Percentiles rank a stretch among this genome's conserved stretches.
Conservation (phyloP, 2,329 filamentous ascomycete species). For the Kalmusia sp. region DNA sequence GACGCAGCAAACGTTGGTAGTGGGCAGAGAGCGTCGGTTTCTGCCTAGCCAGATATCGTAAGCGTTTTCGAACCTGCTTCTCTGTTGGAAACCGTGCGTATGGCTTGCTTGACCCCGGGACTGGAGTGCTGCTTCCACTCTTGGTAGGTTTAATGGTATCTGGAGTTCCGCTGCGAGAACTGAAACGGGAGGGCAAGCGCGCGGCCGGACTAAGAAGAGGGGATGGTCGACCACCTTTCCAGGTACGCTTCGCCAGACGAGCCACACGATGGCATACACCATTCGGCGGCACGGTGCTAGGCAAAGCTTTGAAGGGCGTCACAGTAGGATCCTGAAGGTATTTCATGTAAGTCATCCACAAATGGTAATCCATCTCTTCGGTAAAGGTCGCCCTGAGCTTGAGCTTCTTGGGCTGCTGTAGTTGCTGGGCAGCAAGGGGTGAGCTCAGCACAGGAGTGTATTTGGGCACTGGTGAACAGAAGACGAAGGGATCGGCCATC, state of each 20-base stretch:
- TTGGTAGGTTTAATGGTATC: slow-evolving; percentile 52
- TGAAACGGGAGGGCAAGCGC: slow-evolving; percentile 24
- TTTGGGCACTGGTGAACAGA: slow-evolving; percentile 45
- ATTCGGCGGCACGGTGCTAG: slow-evolving; percentile 67
- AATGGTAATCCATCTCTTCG: slow-evolving; percentile 69
- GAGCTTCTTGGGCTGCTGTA: slow-evolving; percentile 47
- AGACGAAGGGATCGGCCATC: slow-evolving; percentile 62
- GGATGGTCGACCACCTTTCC: slow-evolving; percentile 57
- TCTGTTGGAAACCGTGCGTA: slow-evolving; percentile 64
- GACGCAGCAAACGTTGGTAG: slow-evolving; percentile 67
- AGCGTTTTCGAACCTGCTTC: slow-evolving; percentile 63
- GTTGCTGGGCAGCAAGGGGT: slow-evolving; percentile 37
- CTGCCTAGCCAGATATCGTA: slow-evolving; percentile 66
- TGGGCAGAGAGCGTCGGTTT: slow-evolving; percentile 69
- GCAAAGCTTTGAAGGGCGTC: slow-evolving; percentile 72
- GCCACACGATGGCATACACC: slow-evolving; percentile 70
- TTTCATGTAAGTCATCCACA: slow-evolving; percentile 71
- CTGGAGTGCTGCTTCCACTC: slow-evolving; percentile 58
- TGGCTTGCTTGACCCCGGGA: slow-evolving; percentile 45
- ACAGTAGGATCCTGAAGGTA: slow-evolving; percentile 71
- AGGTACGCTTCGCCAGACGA: slow-evolving; percentile 66
- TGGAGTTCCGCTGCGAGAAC: slow-evolving; percentile 47
- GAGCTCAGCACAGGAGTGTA: slow-evolving; percentile 34
- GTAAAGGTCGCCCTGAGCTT: slow-evolving; percentile 61
- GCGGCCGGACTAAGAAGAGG: slow-evolving; percentile 24